A percentile compares a stretch with the other conserved stretches of the same genome.
Conservation (phyloP, 495 filamentous ascomycete species). For the Echria macrotheca region DNA sequence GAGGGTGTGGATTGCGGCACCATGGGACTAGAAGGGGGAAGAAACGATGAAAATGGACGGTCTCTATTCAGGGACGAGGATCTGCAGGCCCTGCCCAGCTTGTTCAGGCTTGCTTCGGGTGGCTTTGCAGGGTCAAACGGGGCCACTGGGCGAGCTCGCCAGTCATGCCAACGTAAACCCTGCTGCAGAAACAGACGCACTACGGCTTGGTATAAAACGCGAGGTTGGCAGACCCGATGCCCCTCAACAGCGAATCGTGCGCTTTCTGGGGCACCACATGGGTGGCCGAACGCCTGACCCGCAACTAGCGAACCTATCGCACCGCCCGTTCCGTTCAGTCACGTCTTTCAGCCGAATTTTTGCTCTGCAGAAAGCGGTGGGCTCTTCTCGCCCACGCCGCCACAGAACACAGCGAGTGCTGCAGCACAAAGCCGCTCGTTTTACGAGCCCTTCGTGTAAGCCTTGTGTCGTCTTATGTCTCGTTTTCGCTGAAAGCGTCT, state of each 20-base stretch:
- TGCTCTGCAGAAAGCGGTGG: too few relatives aligned
- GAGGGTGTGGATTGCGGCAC: not conserved
- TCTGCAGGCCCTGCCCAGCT: conserved; percentile 2
- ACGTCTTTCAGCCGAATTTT: too few relatives aligned
- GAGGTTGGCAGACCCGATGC: conserved; percentile 9
- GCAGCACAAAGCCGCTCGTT: too few relatives aligned
- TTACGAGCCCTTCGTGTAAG: too few relatives aligned
- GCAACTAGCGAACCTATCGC: not conserved
- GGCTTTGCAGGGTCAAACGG: conserved; percentile 11
- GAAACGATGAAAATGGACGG: conserved; percentile 5
- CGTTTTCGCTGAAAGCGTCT: too few relatives aligned
- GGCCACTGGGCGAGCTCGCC: not conserved
- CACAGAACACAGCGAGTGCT: too few relatives aligned
- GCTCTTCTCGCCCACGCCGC: too few relatives aligned
- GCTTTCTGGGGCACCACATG: not conserved
- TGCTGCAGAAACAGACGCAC: conserved; percentile 7
- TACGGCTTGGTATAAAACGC: conserved; percentile 6
- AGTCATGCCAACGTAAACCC: conserved; percentile 12
- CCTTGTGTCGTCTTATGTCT: too few relatives aligned
- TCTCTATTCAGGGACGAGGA: conserved; percentile 13
- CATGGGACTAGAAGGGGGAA: conserved; percentile 3
- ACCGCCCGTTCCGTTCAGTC: not conserved
- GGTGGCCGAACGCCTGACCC: not conserved
- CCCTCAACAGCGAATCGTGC: conserved; percentile 1
- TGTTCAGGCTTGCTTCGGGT: not conserved